phyloP scores from a whole-genome alignment of 805 yeast species.

The Ogataea siamensis region DNA sequence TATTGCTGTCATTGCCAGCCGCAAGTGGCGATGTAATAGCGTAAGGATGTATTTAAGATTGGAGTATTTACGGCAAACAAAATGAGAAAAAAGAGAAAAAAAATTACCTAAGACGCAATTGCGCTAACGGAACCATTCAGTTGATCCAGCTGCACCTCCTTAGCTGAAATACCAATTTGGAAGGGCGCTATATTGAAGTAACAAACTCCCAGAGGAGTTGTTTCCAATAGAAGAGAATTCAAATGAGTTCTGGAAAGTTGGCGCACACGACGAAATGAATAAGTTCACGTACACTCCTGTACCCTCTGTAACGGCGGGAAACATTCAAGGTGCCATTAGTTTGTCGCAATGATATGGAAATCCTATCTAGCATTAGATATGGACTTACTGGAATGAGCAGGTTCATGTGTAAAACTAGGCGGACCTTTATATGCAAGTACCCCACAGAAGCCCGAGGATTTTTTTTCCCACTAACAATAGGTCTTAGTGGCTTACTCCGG shows the following conservation, averaged over 20 bases:
- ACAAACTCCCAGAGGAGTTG: not conserved
- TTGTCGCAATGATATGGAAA: not conserved
- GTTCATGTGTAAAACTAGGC: not conserved
- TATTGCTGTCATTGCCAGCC: conserved; percentile 23
- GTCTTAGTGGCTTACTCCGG: not conserved
- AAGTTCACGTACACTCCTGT: not conserved
- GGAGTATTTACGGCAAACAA: conserved; percentile 53
- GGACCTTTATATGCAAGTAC: not conserved
- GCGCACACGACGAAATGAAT: not conserved
- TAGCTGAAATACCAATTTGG: not conserved
- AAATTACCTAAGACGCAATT: conserved; percentile 17
- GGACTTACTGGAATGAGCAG: not conserved
- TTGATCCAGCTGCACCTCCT: conserved; percentile 2
- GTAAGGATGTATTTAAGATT: conserved; percentile 53
- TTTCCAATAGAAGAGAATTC: conserved; percentile 1
- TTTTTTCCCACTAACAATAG: no score
- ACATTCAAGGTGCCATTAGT: not conserved
- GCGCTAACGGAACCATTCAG: conserved; percentile 6
- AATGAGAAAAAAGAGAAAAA: conserved; percentile 48
- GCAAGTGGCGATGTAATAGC: conserved; percentile 28
- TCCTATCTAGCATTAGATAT: not conserved
- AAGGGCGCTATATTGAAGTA: not conserved
- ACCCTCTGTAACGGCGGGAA: not conserved
- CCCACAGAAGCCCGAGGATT: no score
- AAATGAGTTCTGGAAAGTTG: conserved; percentile 2